A percentile compares a stretch with the other conserved stretches of the same genome.
These are phyloP conservation scores for Tranzscheliella williamsii DNA, from an alignment of 1,284 basidiomycete species.

Conservation along the genomic window DNA sequence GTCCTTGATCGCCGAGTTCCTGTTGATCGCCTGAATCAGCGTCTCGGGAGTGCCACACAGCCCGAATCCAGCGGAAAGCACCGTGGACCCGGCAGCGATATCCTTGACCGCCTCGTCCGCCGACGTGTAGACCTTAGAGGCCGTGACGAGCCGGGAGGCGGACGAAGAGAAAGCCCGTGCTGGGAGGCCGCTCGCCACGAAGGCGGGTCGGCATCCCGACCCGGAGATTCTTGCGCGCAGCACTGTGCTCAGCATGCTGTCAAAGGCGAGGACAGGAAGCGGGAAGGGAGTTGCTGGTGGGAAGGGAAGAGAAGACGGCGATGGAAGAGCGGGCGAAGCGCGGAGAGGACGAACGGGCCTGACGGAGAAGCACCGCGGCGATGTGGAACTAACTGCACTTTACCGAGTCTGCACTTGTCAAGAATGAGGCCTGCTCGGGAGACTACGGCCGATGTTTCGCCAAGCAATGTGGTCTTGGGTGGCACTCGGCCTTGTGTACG, in stretches of 20 bases:
- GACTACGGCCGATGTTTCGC: too few relatives aligned
- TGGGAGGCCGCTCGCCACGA: slow-evolving; percentile 8
- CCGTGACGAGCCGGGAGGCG: neutral
- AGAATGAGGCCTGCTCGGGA: too few relatives aligned
- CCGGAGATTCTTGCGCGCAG: slow-evolving; percentile 12
- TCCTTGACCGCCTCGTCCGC: slow-evolving; percentile 56
- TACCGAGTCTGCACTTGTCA: too few relatives aligned
- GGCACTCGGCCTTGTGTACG: too few relatives aligned
- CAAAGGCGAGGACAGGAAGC: too few relatives aligned
- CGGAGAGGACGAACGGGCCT: too few relatives aligned
- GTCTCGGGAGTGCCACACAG: slow-evolving; percentile 60
- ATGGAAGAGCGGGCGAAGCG: too few relatives aligned
- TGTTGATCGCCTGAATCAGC: slow-evolving; percentile 49
- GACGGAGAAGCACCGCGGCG: too few relatives aligned
- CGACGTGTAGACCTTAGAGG: slow-evolving; percentile 40
- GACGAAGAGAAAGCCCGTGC: slow-evolving; percentile 16
- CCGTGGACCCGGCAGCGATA: slow-evolving; percentile 42
- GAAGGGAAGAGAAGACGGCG: too few relatives aligned
- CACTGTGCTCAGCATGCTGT: slow-evolving; percentile 15
- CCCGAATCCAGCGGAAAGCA: slow-evolving; percentile 57
- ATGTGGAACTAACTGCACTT: too few relatives aligned
- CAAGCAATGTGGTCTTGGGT: too few relatives aligned
- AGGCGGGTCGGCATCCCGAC: slow-evolving; percentile 2
- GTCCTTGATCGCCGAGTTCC: slow-evolving; percentile 42
- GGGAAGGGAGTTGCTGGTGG: too few relatives aligned